Percentiles rank a stretch among this genome's conserved stretches.
Conservation (phyloP, 2,329 filamentous ascomycete species). For the Periconia digitata region DNA sequence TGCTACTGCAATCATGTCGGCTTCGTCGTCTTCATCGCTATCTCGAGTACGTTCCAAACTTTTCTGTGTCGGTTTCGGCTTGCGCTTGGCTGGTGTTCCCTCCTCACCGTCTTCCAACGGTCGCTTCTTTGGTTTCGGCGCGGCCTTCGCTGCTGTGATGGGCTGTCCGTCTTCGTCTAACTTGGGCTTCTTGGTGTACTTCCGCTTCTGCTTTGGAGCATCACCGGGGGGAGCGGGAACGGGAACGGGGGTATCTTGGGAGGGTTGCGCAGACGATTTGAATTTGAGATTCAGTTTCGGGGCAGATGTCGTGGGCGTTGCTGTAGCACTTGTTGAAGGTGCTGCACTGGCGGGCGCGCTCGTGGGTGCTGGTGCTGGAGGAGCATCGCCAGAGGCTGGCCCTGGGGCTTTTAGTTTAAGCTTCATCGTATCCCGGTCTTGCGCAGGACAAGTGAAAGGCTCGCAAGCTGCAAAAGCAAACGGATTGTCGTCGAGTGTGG, state of each 20-base stretch:
- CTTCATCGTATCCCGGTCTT: conserved; percentile 26
- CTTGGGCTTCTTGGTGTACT: conserved; percentile 47
- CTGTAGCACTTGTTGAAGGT: conserved; percentile 10
- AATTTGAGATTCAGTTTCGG: conserved; percentile 26
- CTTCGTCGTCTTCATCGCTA: conserved; percentile 30
- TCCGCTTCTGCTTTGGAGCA: conserved; percentile 45
- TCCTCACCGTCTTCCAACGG: conserved; percentile 40
- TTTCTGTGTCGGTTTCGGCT: conserved; percentile 38
- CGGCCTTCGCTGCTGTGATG: conserved; percentile 26
- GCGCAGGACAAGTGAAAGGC: neutral
- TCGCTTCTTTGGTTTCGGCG: conserved; percentile 35
- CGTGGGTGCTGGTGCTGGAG: conserved; percentile 20
- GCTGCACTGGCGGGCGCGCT: conserved; percentile 10
- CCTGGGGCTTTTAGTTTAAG: conserved; percentile 33
- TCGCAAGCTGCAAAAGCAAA: no score
- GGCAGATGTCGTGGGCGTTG: conserved; percentile 11
- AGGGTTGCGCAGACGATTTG: conserved; percentile 34
- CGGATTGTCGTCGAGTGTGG: no score
- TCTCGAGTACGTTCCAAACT: conserved; percentile 27
- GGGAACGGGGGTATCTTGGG: neutral
- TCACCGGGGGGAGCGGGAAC: conserved; percentile 18
- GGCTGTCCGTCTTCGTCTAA: conserved; percentile 31
- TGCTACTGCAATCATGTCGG: conserved; percentile 8
- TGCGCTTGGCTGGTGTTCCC: conserved; percentile 35
- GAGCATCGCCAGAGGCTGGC: conserved; percentile 16